Base-by-base conservation (phyloP, 2,329 filamentous ascomycete genomes). In the Mariannaea sp. region DNA sequence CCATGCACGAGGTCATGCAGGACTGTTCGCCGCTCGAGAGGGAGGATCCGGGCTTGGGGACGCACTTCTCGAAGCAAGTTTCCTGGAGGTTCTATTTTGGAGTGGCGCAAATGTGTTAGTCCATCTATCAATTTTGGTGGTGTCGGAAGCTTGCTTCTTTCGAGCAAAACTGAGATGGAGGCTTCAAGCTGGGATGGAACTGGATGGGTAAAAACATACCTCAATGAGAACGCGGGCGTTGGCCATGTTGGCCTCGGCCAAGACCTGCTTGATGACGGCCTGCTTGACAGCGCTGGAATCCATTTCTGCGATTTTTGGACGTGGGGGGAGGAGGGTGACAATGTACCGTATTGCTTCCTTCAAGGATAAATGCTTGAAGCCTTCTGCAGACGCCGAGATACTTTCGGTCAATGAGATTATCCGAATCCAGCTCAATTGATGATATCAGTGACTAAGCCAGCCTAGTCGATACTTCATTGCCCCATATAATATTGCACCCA, bases 41-140 rank as follows among this genome's bases (percentile, higher is more conserved):
- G 48, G 83, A 84, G 43, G 79, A 71, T 53, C 87, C 86, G 48
- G 89, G 87, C 67, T 87, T 85, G 43, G 87, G 79, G 13, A 92
- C 76, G 73, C 89, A 93, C 71, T 85, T 86, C 40, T 89, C 83
- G 76, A 91, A 93, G 78, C 89, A 93, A 74, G 87, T 85, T 65
- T 89, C 82, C 74, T 92, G 90, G 72, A 92, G 81, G 83, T 89
- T 91, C 87, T 91, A 55, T 49, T 10, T n/a, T n/a, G 30, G 27
- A 22, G 29, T 5, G 29, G 19, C 36, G 27, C 24, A 22, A 16
- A 7, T 35, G 32, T 40, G 39, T 62, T 52, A 59, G 57, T 46
- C 22, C 42, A n/a, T 19, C 13, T 35, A n/a, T 27, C n/a, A 19
- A 19, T 9, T 48, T 40, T 26, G 26, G 39, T 22, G 27, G 19